Conservation (phyloP, 106 monocot species). For the Dendrobium chrysotoxum region DNA sequence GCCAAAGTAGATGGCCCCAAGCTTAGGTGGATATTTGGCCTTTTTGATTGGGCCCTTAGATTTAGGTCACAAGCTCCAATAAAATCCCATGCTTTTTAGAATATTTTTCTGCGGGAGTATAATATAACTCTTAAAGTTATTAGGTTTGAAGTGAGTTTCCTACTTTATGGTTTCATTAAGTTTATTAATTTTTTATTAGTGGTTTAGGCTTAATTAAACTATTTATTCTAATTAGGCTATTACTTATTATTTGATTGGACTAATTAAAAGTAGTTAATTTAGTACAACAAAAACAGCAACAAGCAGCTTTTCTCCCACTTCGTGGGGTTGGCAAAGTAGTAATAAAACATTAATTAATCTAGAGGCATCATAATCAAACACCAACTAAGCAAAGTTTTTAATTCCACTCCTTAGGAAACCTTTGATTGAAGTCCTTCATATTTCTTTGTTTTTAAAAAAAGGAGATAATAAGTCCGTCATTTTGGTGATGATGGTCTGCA, state of each 20-base stretch:
- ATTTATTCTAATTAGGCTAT: not conserved
- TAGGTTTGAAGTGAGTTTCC: not conserved
- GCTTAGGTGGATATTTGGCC: too few species aligned
- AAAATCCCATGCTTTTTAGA: too few species aligned
- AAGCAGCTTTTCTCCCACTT: too few species aligned
- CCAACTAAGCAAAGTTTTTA: not conserved
- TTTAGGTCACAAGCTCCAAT: too few species aligned
- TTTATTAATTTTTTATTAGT: not conserved
- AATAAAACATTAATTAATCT: slow-evolving; percentile 1
- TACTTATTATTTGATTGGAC: not conserved
- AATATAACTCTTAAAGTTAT: not conserved
- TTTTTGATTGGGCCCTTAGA: too few species aligned
- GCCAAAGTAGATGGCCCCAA: too few species aligned
- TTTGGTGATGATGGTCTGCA: not conserved
- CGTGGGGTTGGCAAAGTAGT: not conserved
- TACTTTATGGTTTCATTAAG: not conserved
- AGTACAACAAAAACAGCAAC: too few species aligned
- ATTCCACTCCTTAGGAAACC: not conserved
- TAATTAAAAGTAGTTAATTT: not conserved
- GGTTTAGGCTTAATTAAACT: not conserved
- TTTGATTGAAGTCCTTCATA: not conserved
- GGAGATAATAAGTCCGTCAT: not conserved
- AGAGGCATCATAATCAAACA: not conserved
- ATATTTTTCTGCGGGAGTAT: too few species aligned
- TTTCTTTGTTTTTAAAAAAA: not conserved